These are phyloP conservation scores for Taiozyma onychis DNA, from an alignment of 1,139 yeast species.

Conservation along the genomic window DNA sequence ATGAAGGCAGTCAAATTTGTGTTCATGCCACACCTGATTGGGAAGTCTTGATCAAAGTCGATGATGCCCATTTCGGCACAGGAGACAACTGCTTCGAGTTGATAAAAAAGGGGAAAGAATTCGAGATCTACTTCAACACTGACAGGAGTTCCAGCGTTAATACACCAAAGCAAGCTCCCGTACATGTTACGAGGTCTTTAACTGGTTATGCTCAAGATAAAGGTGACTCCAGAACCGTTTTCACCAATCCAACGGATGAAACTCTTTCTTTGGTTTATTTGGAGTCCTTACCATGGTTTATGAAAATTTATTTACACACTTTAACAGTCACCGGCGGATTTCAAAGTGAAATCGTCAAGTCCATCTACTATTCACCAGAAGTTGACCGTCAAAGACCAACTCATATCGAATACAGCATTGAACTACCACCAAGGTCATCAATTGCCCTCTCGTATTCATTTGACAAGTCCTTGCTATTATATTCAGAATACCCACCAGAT, in stretches of 20 bases:
- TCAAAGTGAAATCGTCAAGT: conserved; percentile 36
- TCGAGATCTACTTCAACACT: conserved; percentile 38
- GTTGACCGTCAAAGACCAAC: conserved; percentile 77
- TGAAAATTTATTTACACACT: conserved; percentile 77
- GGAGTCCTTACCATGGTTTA: conserved; percentile 91
- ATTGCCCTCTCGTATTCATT: conserved; percentile 69
- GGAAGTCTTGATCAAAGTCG: conserved; percentile 32
- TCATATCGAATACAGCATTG: conserved; percentile 65
- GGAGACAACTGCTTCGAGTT: conserved; percentile 32
- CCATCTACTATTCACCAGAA: conserved; percentile 68
- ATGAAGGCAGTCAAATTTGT: conserved; percentile 37
- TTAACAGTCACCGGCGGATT: conserved; percentile 31
- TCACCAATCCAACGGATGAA: conserved; percentile 55
- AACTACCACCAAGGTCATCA: conserved; percentile 59
- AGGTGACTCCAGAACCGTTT: conserved; percentile 81
- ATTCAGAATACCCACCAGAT: conserved; percentile 97
- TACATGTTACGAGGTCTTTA: conserved; percentile 74
- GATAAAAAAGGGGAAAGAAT: conserved; percentile 25
- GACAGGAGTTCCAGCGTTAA: conserved; percentile 32
- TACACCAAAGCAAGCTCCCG: conserved; percentile 48
- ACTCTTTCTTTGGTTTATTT: conserved; percentile 55
- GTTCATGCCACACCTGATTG: conserved; percentile 42
- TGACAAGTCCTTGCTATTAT: conserved; percentile 78
- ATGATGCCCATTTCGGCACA: conserved; percentile 26
- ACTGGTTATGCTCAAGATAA: conserved; percentile 90